Evolutionary conservation across 164 flowering plant genomes (phyloP).

Genomic region (Aristolochia contorta): DNA sequence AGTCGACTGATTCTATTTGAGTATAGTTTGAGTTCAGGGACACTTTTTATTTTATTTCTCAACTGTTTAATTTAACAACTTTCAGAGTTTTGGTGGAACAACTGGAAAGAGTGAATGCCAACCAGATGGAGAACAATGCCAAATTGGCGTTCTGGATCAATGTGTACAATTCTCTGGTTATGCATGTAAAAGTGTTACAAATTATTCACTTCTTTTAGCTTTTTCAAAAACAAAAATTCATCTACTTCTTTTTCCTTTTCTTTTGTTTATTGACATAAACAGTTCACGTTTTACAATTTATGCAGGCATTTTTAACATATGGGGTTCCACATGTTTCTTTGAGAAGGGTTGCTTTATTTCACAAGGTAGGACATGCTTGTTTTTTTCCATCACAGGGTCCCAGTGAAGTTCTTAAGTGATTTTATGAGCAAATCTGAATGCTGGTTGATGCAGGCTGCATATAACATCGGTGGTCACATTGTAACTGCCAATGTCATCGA

Average conservation of each 20-base stretch:
- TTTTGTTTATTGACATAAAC: not conserved
- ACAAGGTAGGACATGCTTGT: constrained; percentile 44
- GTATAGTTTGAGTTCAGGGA: too few relatives aligned
- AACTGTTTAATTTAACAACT: constrained; percentile 11
- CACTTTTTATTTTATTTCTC: not conserved
- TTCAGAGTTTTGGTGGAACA: constrained; percentile 74
- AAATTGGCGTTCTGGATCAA: constrained; percentile 90
- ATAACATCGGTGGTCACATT: constrained; percentile 68
- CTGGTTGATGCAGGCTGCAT: constrained; percentile 79
- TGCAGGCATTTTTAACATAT: constrained; percentile 80
- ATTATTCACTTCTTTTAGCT: not conserved
- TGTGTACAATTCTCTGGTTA: constrained; percentile 71
- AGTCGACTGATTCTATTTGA: too few relatives aligned
- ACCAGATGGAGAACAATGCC: constrained; percentile 57
- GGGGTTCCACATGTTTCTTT: constrained; percentile 66
- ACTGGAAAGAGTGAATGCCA: constrained; percentile 54
- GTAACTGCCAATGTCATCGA: constrained; percentile 73
- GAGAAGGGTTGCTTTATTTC: constrained; percentile 78
- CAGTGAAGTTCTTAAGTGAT: too few relatives aligned
- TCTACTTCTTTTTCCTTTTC: not conserved
- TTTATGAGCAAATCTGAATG: too few relatives aligned
- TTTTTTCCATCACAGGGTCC: too few relatives aligned
- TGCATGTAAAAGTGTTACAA: constrained; percentile 56
- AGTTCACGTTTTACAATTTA: not conserved
- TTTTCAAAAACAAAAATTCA: not conserved